phyloP scores from a whole-genome alignment of 2,329 filamentous ascomycete genomes.

The Raffaelea albimanens region DNA sequence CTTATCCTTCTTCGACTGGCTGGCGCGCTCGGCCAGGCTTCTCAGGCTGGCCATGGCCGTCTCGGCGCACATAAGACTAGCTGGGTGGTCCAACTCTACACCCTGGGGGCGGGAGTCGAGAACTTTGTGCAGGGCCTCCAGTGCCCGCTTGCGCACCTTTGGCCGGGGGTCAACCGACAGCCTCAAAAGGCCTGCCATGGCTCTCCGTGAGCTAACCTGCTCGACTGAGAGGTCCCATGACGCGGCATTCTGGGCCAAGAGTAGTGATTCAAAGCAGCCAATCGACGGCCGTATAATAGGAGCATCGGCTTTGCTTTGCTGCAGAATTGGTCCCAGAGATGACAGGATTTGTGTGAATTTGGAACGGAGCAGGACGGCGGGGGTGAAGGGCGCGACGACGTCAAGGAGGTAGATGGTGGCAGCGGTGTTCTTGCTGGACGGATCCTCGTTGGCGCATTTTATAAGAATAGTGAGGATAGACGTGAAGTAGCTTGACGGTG shows the following conservation, averaged over 20 bases:
- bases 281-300: conserved; percentile 80
- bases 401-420: conserved; percentile 95
- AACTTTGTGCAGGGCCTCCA: conserved; percentile 78
- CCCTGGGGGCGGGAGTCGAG: conserved; percentile 80
- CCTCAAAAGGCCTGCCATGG: conserved; percentile 75
- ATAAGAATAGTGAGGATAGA: conserved; percentile 83
- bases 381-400: conserved; percentile 75
- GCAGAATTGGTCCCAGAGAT: conserved; percentile 74
- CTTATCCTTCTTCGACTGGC: conserved; percentile 58
- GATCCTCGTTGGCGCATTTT: conserved; percentile 60
- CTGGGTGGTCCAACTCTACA: conserved; percentile 87
- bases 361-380: conserved; percentile 76
- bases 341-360: conserved; percentile 93
- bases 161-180: conserved; percentile 80
- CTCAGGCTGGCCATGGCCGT: conserved; percentile 73
- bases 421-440: conserved; percentile 74
- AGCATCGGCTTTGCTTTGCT: conserved; percentile 73
- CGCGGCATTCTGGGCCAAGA: conserved; percentile 77
- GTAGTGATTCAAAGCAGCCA: conserved; percentile 84
- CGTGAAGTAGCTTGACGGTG: conserved; percentile 88
- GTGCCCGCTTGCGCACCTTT: conserved; percentile 88
- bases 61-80: conserved; percentile 92
- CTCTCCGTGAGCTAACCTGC: conserved; percentile 76
- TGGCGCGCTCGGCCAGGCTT: conserved; percentile 58
- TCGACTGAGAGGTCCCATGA: conserved; percentile 81